Percentiles rank a stretch among this genome's conserved stretches.
phyloP scores from a whole-genome alignment of 352 stramenopile species.

The Globisporangium camurandrum region DNA sequence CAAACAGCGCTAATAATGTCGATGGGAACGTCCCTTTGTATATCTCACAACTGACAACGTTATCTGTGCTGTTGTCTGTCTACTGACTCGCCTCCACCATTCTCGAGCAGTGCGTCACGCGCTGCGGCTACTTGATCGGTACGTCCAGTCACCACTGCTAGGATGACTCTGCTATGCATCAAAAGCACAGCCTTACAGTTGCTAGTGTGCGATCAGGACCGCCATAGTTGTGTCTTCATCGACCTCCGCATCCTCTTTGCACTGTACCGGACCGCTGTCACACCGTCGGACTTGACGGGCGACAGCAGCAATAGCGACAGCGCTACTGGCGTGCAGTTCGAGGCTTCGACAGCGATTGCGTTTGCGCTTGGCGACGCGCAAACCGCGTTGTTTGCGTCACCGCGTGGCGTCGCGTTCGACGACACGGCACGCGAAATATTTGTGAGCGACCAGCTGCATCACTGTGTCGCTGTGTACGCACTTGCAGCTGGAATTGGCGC shows the following conservation, averaged over 20 bases:
- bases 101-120: slow-evolving; percentile 3
- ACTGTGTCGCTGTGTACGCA: slow-evolving; percentile 43
- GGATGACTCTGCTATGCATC: not conserved
- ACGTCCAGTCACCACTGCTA: not conserved
- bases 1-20: not conserved
- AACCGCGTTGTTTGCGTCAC: slow-evolving; percentile 5
- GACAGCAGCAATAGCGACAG: not conserved
- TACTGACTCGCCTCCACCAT: not conserved
- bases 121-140: slow-evolving; percentile 16
- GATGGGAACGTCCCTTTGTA: no score
- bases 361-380: slow-evolving; percentile 1
- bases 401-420: slow-evolving; percentile 34
- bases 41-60: no score
- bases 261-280: slow-evolving; percentile 8
- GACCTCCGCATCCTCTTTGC: slow-evolving; percentile 30
- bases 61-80: not conserved
- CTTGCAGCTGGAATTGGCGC: slow-evolving; percentile 9
- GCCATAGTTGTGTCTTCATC: slow-evolving; percentile 16
- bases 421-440: slow-evolving; percentile 52
- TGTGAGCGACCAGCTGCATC: slow-evolving; percentile 39
- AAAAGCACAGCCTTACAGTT: not conserved
- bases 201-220: slow-evolving; percentile 30
- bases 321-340: not conserved
- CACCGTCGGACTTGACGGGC: no score
- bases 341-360: slow-evolving; percentile 1